Evolutionary conservation across 148 eudicot genomes (phyloP).

Genomic region (Nepenthes mirabilis): DNA sequence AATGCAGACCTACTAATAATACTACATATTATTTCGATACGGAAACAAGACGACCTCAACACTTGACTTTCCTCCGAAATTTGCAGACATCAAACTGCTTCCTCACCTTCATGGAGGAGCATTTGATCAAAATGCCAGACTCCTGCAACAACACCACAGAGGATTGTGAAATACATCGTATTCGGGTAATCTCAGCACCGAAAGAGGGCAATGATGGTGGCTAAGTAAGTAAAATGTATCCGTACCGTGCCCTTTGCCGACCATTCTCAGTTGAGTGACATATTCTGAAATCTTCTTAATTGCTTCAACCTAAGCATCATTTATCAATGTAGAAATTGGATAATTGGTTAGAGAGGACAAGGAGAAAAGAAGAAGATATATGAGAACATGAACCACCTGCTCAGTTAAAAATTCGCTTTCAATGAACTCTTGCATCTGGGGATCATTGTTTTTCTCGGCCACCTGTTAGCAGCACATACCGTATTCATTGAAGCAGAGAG

Average conservation of each 20-base stretch:
- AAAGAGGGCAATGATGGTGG: too few species aligned
- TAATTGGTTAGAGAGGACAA: not conserved
- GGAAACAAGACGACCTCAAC: too few species aligned
- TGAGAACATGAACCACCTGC: constrained; percentile 32
- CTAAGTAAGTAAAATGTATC: not conserved
- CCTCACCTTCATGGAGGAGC: constrained; percentile 39
- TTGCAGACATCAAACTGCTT: not conserved
- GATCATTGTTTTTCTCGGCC: constrained; percentile 57
- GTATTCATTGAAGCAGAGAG: not conserved
- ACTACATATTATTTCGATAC: too few species aligned
- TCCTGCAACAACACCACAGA: constrained; percentile 29
- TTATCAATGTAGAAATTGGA: constrained; percentile 2
- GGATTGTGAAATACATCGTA: not conserved
- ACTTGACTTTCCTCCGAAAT: too few species aligned
- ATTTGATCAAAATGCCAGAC: constrained; percentile 89
- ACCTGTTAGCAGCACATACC: constrained; percentile 24
- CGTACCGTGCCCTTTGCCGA: constrained; percentile 91
- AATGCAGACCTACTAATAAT: too few species aligned
- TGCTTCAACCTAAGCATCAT: constrained; percentile 47
- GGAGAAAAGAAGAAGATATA: not conserved
- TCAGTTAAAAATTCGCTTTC: constrained; percentile 63
- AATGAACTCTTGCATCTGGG: constrained; percentile 58
- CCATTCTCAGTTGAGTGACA: constrained; percentile 62
- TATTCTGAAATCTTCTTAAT: constrained; percentile 79
- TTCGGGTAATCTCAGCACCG: too few species aligned